Percentiles rank a stretch among this genome's conserved stretches.
phyloP scores from a whole-genome alignment of 495 filamentous ascomycete species.

The Talaromyces wortmannii region DNA sequence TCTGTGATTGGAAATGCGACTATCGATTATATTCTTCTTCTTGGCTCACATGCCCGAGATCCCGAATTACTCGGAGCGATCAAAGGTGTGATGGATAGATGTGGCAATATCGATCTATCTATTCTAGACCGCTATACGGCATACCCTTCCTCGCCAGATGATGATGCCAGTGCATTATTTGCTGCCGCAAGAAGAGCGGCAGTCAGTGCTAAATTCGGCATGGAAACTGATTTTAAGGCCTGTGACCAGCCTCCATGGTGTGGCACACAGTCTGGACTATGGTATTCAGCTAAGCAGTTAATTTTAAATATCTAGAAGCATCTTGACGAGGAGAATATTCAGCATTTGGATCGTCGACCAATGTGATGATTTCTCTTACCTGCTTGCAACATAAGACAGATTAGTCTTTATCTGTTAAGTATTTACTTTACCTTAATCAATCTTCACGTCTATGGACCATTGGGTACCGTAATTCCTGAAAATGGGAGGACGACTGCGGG shows the following conservation, averaged over 20 bases:
- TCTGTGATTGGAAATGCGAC: constrained; percentile 1
- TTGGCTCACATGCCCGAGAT: constrained; percentile 1
- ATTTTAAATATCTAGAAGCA: constrained; percentile 1
- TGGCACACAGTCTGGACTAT: not conserved
- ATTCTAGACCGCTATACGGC: constrained; percentile 1
- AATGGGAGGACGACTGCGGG: no score
- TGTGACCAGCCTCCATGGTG: not conserved
- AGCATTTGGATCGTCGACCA: not conserved
- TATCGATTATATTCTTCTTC: constrained; percentile 4
- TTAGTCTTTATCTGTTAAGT: no score
- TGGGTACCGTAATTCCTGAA: no score
- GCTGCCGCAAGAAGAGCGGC: not conserved
- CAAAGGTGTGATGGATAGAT: constrained; percentile 3
- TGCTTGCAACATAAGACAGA: not conserved
- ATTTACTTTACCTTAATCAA: not conserved
- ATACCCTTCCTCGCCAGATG: not conserved
- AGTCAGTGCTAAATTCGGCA: not conserved
- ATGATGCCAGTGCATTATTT: not conserved
- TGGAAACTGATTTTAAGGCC: not conserved
- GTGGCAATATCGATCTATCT: not conserved
- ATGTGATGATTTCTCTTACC: not conserved
- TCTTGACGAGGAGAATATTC: constrained; percentile 1
- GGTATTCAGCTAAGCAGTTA: not conserved
- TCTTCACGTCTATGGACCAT: no score
- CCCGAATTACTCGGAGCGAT: not conserved